A percentile compares a stretch with the other conserved stretches of the same genome.
Conservation (phyloP, 805 yeast species). For the Henningerozyma blattae region DNA sequence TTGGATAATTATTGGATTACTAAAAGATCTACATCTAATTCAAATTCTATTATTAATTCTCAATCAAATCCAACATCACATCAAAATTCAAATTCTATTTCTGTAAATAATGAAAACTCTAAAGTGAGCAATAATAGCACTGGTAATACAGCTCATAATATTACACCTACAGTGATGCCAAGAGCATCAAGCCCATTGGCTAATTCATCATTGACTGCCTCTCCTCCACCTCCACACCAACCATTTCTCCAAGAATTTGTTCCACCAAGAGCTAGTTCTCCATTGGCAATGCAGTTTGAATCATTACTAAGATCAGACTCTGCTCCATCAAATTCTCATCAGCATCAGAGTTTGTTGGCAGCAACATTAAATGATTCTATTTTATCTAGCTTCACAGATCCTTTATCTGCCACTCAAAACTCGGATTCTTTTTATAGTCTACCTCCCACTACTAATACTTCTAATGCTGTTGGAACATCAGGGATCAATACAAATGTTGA, state of each 20-base stretch:
- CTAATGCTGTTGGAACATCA: neutral
- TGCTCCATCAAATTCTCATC: conserved; percentile 1
- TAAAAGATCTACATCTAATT: conserved; percentile 3
- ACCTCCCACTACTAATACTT: neutral
- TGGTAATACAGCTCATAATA: neutral
- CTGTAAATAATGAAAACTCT: neutral
- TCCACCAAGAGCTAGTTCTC: neutral
- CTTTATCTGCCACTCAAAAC: neutral
- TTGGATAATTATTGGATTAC: conserved; percentile 24
- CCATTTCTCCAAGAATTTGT: neutral
- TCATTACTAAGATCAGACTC: neutral
- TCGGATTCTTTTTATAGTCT: neutral
- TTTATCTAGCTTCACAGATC: neutral
- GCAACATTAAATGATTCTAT: conserved; percentile 8
- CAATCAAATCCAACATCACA: neutral
- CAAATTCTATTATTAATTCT: neutral
- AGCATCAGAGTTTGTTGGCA: conserved; percentile 10
- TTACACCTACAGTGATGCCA: too few relatives aligned
- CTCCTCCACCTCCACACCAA: neutral
- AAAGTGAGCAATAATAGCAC: neutral
- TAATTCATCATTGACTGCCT: too few relatives aligned
- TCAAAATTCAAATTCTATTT: too few relatives aligned
- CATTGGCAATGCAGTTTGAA: neutral
- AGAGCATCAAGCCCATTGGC: too few relatives aligned
- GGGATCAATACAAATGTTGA: neutral